A percentile compares a stretch with the other conserved stretches of the same genome.
Evolutionary conservation across 768 basidiomycete species (phyloP).

Genomic region (Heimioporus sp.): DNA sequence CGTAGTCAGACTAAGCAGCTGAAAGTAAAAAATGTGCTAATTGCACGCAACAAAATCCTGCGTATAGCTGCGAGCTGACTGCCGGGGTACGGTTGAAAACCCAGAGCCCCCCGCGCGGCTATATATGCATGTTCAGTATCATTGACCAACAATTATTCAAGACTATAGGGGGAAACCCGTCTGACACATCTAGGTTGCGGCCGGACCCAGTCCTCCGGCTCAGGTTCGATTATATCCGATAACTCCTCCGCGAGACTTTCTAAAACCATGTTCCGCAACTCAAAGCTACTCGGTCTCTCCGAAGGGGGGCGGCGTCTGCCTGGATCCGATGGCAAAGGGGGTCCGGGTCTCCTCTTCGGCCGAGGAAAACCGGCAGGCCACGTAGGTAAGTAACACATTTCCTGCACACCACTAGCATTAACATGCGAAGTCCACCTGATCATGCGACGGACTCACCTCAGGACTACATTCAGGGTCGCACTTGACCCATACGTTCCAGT

Average conservation of each 20-base stretch:
- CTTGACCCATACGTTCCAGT: constrained; percentile 49
- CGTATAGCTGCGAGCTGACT: no score
- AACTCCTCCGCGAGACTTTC: neutral
- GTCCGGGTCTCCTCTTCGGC: neutral
- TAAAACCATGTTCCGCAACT: neutral
- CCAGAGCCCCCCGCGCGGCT: no score
- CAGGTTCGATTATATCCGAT: neutral
- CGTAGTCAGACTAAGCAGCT: no score
- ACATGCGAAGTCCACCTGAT: neutral
- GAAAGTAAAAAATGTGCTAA: no score
- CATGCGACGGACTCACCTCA: constrained; percentile 32
- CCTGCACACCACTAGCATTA: neutral
- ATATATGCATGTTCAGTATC: neutral
- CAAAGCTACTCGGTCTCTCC: neutral
- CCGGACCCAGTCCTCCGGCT: constrained; percentile 15
- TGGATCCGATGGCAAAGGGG: neutral
- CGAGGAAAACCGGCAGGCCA: constrained; percentile 1
- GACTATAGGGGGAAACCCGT: constrained; percentile 3
- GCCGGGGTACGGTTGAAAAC: no score
- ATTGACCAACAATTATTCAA: neutral
- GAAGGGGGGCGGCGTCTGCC: neutral
- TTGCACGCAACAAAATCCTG: no score
- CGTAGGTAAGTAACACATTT: constrained; percentile 3
- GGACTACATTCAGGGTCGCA: constrained; percentile 45
- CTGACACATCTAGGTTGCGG: constrained; percentile 23